Base-by-base conservation (phyloP, 345 rosid genomes). In the Euclidium syriacum region DNA sequence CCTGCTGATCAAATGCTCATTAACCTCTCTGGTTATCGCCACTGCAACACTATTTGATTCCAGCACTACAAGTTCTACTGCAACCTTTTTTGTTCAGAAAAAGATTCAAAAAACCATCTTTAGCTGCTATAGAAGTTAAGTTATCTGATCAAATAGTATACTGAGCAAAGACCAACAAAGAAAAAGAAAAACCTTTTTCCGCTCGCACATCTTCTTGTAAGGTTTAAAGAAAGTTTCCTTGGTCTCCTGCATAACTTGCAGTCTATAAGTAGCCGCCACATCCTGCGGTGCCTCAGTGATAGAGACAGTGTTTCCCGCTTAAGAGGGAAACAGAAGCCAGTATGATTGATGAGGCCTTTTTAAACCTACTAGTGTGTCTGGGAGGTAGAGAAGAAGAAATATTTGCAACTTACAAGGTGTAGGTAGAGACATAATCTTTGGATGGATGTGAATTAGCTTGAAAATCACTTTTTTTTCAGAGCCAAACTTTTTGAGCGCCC, bases 261-360 rank as follows among this genome's bases (percentile, higher is more conserved):
- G 73, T 83, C 64, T 88, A 65, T 86, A 83, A 49, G 89, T 85
- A 68, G 75, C 75, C 2, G 83, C 92, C 14, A 88, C 77, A 64
- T 85, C 90, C 4, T 91, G 87, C 52, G 95, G 81, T 32, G 80
- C 90, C 73, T 85, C 83, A 38, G 88, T 65, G 64, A 88, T 52
- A 40, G 90, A 77, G 63, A 86, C 64, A 2, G 9, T 15, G n/a
- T 43, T 68, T 40, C 95, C 95, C 70, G 80, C 95, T 86, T 23
- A 15, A 20, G 55, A 29, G 10, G 32, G 19, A 48, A 71, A 50
- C 41, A 25, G 10, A 57, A 70, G 62, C 27, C 11, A 0, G 18
- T 15, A n/a, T n/a, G n/a, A n/a, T n/a, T n/a, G n/a, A n/a, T n/a
- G n/a, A n/a, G n/a, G n/a, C n/a, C n/a, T n/a, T n/a, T n/a, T n/a